Base-by-base conservation (phyloP, 345 rosid genomes). In the Schrenkiella parvula region DNA sequence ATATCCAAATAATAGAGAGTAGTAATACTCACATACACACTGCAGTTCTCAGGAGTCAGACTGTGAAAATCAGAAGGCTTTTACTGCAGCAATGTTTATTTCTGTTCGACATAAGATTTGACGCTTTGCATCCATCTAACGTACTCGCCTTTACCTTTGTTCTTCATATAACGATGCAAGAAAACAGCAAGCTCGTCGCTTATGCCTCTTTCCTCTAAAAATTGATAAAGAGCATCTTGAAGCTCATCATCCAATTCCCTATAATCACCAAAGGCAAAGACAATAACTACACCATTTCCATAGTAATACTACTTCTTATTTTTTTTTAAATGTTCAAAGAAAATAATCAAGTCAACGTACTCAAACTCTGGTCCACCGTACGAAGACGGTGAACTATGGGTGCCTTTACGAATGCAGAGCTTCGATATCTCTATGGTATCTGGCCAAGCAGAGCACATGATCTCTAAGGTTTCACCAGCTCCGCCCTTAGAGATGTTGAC, bases 241-340 rank as follows among this genome's bases (percentile, higher is more conserved):
- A 93, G 81, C 26, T 84, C 81, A 22, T 87, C 95, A 21, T 93
- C 98, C 80, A 93, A 32, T 29, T 89, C 97, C 87, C 98, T 93
- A 87, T 19, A 69, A 44, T 77, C 52, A 65, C 71, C 59, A 64
- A 44, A 66, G 9, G 38, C 70, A 77, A 52, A 78, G 46, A 38
- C 37, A 50, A 43, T 25, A 5, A 58, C 46, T 58, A 29, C 13
- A 66, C 38, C 26, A 17, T 60, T 42, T 65, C 37, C 69, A 19
- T 14, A 58, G 26, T 46, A 66, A 54, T 38, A 52, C 7, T 52
- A 50, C 9, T 66, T 39, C 44, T 19, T 7, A 42, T 19, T 8
- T 57, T 46, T 13, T 8, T 8, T 22, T 2, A 1, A 0, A 39
- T 14, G 13, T 15, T 52, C 51, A 67, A 67, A 39, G 17, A 51